Percentiles rank a stretch among this genome's conserved stretches.
phyloP scores from a whole-genome alignment of 192 early-diverging fungal genomes.

The Entomortierella parvispora region DNA sequence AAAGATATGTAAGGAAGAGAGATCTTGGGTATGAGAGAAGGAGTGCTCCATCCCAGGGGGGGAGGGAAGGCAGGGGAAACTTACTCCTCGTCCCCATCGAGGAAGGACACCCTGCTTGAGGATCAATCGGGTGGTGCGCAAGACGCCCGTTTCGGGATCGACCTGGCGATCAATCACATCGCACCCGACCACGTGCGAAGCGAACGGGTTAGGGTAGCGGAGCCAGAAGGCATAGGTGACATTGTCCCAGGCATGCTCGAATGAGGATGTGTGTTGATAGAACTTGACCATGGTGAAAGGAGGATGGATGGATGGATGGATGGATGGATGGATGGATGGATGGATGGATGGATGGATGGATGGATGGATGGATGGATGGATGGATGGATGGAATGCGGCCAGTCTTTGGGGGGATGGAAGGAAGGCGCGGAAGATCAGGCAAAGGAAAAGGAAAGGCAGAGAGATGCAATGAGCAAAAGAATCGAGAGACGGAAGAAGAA shows the following conservation, averaged over 20 bases:
- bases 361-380: neutral
- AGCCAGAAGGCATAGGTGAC: constrained; percentile 92
- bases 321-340: neutral
- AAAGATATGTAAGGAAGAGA: neutral
- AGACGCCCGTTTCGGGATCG: constrained; percentile 78
- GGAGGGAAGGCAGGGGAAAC: no score
- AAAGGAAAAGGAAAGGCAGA: neutral
- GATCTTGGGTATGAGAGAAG: neutral
- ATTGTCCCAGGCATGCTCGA: constrained; percentile 83
- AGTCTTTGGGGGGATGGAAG: neutral
- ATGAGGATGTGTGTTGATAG: constrained; percentile 80
- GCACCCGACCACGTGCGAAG: constrained; percentile 89
- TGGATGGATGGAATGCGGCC: neutral
- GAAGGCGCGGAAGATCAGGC: neutral
- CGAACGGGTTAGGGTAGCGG: constrained; percentile 98
- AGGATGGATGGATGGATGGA: constrained; percentile 42
- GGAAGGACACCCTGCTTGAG: constrained; percentile 90
- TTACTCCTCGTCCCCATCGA: constrained; percentile 81
- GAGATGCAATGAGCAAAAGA: neutral
- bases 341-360: neutral
- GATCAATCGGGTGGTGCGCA: constrained; percentile 90
- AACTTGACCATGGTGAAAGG: constrained; percentile 77
- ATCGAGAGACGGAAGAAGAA: neutral
- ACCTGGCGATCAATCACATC: constrained; percentile 93
- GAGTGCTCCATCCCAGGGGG: neutral